Conservation (phyloP, 768 basidiomycete species). For the Podaxis sp. region DNA sequence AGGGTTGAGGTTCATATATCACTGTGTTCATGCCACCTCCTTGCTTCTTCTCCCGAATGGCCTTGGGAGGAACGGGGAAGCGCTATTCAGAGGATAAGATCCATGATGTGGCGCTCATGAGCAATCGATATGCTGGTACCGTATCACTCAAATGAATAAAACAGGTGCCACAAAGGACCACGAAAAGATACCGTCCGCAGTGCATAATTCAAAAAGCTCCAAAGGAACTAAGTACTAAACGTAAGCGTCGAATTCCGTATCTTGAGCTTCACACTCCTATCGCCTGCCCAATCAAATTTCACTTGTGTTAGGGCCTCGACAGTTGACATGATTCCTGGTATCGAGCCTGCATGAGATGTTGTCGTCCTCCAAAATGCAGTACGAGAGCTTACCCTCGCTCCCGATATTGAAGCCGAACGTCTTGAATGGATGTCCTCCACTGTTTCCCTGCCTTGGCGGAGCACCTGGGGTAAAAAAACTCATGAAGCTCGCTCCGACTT, state of each 20-base stretch:
- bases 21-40: neutral
- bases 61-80: neutral
- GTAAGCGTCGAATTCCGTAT: slow-evolving; percentile 83
- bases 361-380: neutral
- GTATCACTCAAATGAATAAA: neutral
- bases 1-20: neutral
- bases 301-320: slow-evolving; percentile 72
- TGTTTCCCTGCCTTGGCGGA: slow-evolving; percentile 85
- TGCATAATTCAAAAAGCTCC: neutral
- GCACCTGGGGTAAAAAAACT: slow-evolving; percentile 91
- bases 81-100: neutral
- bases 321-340: slow-evolving; percentile 36
- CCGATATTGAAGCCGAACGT: slow-evolving; percentile 84
- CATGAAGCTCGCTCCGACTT: slow-evolving; percentile 86
- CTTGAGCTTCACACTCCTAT: slow-evolving; percentile 78
- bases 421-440: slow-evolving; percentile 86
- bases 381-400: slow-evolving; percentile 61
- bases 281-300: slow-evolving; percentile 80
- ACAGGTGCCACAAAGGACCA: neutral
- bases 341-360: neutral
- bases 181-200: neutral
- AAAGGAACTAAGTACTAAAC: slow-evolving; percentile 65
- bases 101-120: neutral
- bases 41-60: neutral
- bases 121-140: neutral